Evolutionary conservation across 257 asterid species (phyloP).

Genomic region (Ilex asprella): DNA sequence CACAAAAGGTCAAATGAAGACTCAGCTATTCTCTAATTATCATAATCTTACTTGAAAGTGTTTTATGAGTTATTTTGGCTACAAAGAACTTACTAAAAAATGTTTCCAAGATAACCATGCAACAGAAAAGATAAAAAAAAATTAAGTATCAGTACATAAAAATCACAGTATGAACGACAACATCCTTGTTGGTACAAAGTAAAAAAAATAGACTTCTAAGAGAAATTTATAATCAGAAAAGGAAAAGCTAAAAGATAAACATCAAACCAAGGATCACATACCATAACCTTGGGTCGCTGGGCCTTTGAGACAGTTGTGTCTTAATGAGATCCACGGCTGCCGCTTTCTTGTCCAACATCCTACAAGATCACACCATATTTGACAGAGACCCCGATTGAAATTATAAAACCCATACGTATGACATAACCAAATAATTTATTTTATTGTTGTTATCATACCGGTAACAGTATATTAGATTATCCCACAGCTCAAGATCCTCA

Average conservation of each 20-base stretch:
- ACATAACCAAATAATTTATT: no score
- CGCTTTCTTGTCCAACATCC: conserved; percentile 75
- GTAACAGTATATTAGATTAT: conserved; percentile 77
- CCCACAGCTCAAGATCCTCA: conserved; percentile 98
- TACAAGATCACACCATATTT: conserved; percentile 5
- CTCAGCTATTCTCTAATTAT: no score
- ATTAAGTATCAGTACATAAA: no score
- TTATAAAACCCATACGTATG: no score
- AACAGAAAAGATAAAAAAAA: no score
- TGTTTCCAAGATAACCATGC: no score
- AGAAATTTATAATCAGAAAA: neutral
- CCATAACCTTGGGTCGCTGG: conserved; percentile 81
- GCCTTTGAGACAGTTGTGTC: conserved; percentile 50
- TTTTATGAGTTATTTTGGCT: no score
- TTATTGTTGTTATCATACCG: conserved; percentile 13
- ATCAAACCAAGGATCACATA: conserved; percentile 2
- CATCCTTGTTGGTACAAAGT: neutral
- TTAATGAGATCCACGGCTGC: conserved; percentile 87
- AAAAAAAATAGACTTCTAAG: neutral
- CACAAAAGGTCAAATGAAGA: no score
- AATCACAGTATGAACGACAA: no score
- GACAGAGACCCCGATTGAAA: no score
- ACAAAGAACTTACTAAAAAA: no score
- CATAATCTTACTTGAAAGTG: no score
- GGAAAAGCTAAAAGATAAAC: neutral